Conservation (phyloP, 345 rosid genomes). For the Pistacia atlantica region DNA sequence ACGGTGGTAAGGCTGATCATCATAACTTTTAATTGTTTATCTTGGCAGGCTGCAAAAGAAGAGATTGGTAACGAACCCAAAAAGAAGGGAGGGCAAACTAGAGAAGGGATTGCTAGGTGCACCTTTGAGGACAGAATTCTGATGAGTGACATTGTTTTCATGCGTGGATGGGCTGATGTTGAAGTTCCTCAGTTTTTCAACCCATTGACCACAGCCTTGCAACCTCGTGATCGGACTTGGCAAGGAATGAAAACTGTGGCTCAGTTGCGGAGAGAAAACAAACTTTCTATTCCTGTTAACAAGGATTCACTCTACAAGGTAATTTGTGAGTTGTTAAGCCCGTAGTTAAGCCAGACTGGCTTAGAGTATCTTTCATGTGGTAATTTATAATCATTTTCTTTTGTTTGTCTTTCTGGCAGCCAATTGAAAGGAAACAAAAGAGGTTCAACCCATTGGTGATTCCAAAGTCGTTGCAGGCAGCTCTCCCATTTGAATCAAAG, state of each 20-base stretch:
- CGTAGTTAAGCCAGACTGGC: neutral
- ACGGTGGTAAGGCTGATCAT: neutral
- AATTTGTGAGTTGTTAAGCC: constrained; percentile 7
- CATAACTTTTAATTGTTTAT: neutral
- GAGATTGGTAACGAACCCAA: constrained; percentile 70
- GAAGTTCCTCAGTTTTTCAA: constrained; percentile 77
- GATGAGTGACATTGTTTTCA: constrained; percentile 87
- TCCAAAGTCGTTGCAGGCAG: constrained; percentile 66
- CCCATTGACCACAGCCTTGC: constrained; percentile 87
- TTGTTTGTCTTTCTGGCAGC: constrained; percentile 37
- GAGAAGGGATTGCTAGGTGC: constrained; percentile 92
- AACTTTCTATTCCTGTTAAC: constrained; percentile 71
- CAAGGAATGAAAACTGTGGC: constrained; percentile 91
- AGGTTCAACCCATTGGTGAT: constrained; percentile 80
- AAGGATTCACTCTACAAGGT: constrained; percentile 93
- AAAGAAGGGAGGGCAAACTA: constrained; percentile 58
- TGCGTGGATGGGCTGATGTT: constrained; percentile 83
- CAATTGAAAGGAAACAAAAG: constrained; percentile 70
- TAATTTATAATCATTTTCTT: neutral
- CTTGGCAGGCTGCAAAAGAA: constrained; percentile 73
- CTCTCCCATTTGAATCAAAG: constrained; percentile 79
- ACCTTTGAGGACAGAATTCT: constrained; percentile 93
- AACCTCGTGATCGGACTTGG: constrained; percentile 78
- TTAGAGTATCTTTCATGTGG: neutral
- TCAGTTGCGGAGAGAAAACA: constrained; percentile 73